These are phyloP conservation scores for Psilocybe azurescens DNA, from an alignment of 768 basidiomycete species.

Conservation along the genomic window DNA sequence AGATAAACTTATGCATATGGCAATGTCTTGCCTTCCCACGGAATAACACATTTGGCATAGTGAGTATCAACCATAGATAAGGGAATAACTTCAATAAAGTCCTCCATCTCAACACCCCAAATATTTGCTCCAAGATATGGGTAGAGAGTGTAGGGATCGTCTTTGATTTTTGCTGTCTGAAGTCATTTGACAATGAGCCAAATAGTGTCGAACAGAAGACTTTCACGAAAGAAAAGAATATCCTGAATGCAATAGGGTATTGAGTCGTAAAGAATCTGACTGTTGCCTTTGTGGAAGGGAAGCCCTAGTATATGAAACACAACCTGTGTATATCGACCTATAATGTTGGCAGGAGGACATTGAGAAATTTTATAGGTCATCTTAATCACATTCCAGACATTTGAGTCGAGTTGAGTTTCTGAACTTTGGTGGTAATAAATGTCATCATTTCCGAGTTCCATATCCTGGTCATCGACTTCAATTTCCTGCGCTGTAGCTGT, in stretches of 20 bases:
- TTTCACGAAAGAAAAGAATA: conserved; percentile 2
- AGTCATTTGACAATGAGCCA: conserved; percentile 7
- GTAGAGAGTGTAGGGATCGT: conserved; percentile 10
- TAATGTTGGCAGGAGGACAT: too few relatives aligned
- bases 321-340: too few relatives aligned
- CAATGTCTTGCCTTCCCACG: neutral
- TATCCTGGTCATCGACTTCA: too few relatives aligned
- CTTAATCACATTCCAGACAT: too few relatives aligned
- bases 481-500: neutral
- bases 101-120: conserved; percentile 4
- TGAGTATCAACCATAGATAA: neutral
- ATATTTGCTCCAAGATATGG: conserved; percentile 9
- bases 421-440: too few relatives aligned
- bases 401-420: too few relatives aligned
- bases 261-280: neutral
- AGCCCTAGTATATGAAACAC: too few relatives aligned
- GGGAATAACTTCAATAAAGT: neutral
- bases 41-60: conserved; percentile 12
- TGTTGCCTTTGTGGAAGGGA: conserved; percentile 14
- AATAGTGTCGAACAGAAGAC: neutral
- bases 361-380: too few relatives aligned
- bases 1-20: too few relatives aligned
- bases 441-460: neutral
- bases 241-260: conserved; percentile 5
- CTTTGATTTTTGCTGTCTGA: neutral